These are phyloP conservation scores for Phlebiopsis gigantea DNA, from an alignment of 768 basidiomycete species.

Conservation along the genomic window DNA sequence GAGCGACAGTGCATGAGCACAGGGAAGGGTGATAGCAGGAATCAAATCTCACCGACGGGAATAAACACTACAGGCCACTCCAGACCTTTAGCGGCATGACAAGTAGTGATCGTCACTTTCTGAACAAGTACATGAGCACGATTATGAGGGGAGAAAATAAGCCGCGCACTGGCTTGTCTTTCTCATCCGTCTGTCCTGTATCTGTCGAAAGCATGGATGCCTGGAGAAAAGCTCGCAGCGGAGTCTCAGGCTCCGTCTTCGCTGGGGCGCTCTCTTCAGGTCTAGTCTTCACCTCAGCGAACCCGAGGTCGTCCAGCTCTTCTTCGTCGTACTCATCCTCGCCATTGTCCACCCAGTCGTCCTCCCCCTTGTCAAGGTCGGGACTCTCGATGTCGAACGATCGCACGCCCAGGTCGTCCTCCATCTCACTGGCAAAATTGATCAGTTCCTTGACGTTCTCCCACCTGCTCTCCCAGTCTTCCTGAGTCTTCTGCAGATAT, in stretches of 20 bases:
- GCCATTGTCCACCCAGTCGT: constrained; percentile 8
- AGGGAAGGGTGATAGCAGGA: not conserved
- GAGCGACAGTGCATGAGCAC: constrained; percentile 7
- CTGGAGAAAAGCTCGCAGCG: constrained; percentile 68
- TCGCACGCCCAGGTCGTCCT: constrained; percentile 21
- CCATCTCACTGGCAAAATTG: constrained; percentile 63
- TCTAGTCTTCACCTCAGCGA: constrained; percentile 2
- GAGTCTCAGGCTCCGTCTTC: constrained; percentile 30
- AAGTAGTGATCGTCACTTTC: constrained; percentile 83
- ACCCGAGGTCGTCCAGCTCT: constrained; percentile 9
- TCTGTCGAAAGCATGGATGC: constrained; percentile 82
- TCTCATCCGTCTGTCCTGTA: constrained; percentile 47
- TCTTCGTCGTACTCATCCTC: constrained; percentile 13
- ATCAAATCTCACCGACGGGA: constrained; percentile 47
- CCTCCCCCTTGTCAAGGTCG: not conserved
- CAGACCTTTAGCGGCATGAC: constrained; percentile 86
- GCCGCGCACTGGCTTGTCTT: constrained; percentile 29
- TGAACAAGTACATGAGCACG: constrained; percentile 21
- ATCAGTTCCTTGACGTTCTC: constrained; percentile 86
- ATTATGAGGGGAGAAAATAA: not conserved
- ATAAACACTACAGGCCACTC: constrained; percentile 91
- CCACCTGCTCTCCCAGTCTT: constrained; percentile 74
- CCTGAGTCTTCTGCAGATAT: constrained; percentile 62
- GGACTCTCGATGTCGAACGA: constrained; percentile 18
- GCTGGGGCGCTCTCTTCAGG: not conserved